phyloP scores from a whole-genome alignment of 768 basidiomycete genomes.

The Phlegmacium glaucopus region DNA sequence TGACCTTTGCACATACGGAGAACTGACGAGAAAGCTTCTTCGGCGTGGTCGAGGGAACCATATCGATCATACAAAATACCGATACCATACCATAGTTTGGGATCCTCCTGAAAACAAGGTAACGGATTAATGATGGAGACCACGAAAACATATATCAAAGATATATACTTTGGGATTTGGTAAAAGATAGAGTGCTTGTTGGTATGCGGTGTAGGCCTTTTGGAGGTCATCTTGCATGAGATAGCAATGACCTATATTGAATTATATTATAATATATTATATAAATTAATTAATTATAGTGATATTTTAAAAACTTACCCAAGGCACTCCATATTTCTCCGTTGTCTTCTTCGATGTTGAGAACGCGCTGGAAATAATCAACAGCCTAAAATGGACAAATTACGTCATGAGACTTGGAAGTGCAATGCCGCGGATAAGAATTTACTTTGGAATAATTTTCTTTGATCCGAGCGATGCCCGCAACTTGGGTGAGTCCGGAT shows the following conservation, averaged over 20 bases:
- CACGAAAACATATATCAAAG: conserved; percentile 9
- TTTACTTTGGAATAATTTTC: conserved; percentile 95
- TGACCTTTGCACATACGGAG: conserved; percentile 95
- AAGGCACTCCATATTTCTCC: conserved; percentile 99
- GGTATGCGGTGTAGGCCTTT: conserved; percentile 97
- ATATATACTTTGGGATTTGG: conserved; percentile 84
- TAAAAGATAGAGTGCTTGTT: conserved; percentile 94
- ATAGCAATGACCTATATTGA: conserved; percentile 81
- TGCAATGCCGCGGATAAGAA: conserved; percentile 36
- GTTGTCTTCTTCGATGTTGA: conserved; percentile 89
- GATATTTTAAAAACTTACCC: conserved; percentile 42
- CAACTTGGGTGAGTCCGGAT: conserved; percentile 88
- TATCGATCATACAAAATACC: conserved; percentile 99
- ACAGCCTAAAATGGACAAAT: conserved; percentile 64
- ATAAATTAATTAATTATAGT: conserved; percentile 4
- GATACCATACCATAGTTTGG: conserved; percentile 99
- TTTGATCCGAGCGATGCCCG: conserved; percentile 94
- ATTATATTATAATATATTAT: background rate
- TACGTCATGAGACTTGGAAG: conserved; percentile 29
- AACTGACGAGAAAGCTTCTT: conserved; percentile 96
- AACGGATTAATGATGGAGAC: conserved; percentile 5
- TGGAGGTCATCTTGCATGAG: conserved; percentile 99
- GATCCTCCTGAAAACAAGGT: conserved; percentile 72
- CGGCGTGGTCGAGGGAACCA: conserved; percentile 96
- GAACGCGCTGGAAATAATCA: conserved; percentile 93